phyloP scores from a whole-genome alignment of 352 stramenopile genomes.

The Pythium insidiosum region DNA sequence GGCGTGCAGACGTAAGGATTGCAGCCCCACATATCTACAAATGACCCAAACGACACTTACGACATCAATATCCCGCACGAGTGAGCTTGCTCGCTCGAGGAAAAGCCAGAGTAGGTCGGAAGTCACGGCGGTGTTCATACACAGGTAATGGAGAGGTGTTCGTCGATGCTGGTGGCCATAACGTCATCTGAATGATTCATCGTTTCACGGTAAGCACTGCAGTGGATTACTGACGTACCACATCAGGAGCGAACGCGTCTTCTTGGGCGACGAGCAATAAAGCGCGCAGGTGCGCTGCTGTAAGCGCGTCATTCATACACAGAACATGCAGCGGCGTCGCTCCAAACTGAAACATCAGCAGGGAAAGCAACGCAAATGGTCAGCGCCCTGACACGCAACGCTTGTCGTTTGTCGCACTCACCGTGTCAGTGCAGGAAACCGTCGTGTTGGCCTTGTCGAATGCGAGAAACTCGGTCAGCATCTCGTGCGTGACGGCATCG shows the following conservation, averaged over 20 bases:
- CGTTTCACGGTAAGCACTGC: neutral
- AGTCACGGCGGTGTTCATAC: conserved; percentile 45
- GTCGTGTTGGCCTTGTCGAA: conserved; percentile 28
- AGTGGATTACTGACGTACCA: conserved; percentile 16
- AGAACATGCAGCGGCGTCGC: conserved; percentile 50
- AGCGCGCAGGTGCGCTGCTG: conserved; percentile 21
- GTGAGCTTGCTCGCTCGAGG: conserved; percentile 44
- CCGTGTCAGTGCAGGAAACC: conserved; percentile 5
- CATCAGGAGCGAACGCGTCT: conserved; percentile 35
- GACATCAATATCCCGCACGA: conserved; percentile 45
- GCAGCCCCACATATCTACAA: neutral
- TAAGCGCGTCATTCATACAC: conserved; percentile 53
- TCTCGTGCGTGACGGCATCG: conserved; percentile 26
- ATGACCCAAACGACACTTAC: conserved; percentile 13
- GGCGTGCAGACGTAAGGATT: neutral
- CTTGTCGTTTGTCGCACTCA: too few species aligned
- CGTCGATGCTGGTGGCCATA: conserved; percentile 27
- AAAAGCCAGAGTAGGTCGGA: conserved; percentile 65
- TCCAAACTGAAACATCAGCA: conserved; percentile 25
- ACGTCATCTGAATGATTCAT: neutral
- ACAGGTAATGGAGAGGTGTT: conserved; percentile 66
- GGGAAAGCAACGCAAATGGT: neutral
- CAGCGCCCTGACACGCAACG: neutral
- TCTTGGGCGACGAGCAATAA: conserved; percentile 36
- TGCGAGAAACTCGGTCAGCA: conserved; percentile 27